Evolutionary conservation across 73 alveolate genomes (phyloP).

Genomic region (Tetrahymena thermophila): DNA sequence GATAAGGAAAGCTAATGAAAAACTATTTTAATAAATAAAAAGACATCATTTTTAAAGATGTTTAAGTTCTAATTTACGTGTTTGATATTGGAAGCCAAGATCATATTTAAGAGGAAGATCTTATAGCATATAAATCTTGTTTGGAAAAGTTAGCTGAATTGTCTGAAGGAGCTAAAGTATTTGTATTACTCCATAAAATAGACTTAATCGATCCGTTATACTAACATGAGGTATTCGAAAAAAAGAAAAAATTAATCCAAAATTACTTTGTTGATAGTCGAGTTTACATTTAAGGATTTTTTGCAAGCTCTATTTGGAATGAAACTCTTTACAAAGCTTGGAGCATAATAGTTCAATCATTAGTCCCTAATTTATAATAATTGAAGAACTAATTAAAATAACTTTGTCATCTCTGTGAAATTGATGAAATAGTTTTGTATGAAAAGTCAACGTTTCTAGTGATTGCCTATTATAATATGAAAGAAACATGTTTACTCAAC

Average conservation of each 20-base stretch:
- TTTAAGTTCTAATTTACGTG: slow-evolving; percentile 84
- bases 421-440: slow-evolving; percentile 94
- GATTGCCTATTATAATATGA: slow-evolving; percentile 38
- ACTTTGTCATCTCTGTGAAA: slow-evolving; percentile 73
- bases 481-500: neutral
- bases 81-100: slow-evolving; percentile 79
- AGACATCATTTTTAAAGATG: slow-evolving; percentile 84
- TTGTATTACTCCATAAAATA: slow-evolving; percentile 83
- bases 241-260: slow-evolving; percentile 65
- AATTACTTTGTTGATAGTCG: slow-evolving; percentile 59
- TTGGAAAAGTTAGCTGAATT: slow-evolving; percentile 72
- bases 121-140: slow-evolving; percentile 57
- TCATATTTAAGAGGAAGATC: slow-evolving; percentile 14
- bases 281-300: slow-evolving; percentile 60
- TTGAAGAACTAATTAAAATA: slow-evolving; percentile 64
- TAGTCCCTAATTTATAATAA: slow-evolving; percentile 69
- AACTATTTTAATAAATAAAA: slow-evolving; percentile 78
- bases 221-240: slow-evolving; percentile 59
- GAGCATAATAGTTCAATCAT: slow-evolving; percentile 84
- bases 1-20: slow-evolving; percentile 83
- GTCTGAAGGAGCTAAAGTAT: slow-evolving; percentile 78
- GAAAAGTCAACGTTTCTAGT: slow-evolving; percentile 95
- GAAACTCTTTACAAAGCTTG: slow-evolving; percentile 95
- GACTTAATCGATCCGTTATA: slow-evolving; percentile 32
- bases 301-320: slow-evolving; percentile 95